Base-by-base conservation (phyloP, 2,329 filamentous ascomycete species). In the Beauveria sp. region DNA sequence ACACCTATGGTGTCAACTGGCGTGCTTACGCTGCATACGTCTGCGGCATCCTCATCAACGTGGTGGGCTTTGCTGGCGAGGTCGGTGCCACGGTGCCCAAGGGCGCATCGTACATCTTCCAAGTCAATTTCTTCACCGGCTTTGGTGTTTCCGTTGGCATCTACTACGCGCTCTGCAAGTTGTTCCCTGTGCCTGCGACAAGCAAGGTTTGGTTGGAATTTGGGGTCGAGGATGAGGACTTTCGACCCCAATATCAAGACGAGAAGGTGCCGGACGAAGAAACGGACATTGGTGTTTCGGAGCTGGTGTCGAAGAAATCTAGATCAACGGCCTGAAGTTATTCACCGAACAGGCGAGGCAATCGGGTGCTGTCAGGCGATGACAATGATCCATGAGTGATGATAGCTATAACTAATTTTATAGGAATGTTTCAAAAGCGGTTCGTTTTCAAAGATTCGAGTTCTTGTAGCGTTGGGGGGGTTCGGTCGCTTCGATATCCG, bases 101-200 rank as follows among this genome's bases (percentile, higher is more conserved):
- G 6, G 92, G 88, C 1, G 93, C 93, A 2, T 85, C 83, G 1
- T 96, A 96, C 70, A 85, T 97, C 63, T 97, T 96, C 79, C 90
- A 92, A 66, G 70, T 97, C 68, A 96, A 96, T 74, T 97, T 93
- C 78, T 96, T 97, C 72, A 83, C 83, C 49, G 93, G 93, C 0
- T 93, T 96, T 71, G 79, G 91, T 52, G 83, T 96, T 12, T 83
- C 90, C 0, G 78, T 78, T 0, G 70, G 65, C 0, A 75, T 87
- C 8, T 97, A 97, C 75, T 96, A 84, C 77, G 60, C 72, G 0
- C 78, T 96, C 1, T 92, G 88, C 72, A 83, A 77, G 62, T 40
- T 92, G 28, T 89, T 76, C 65, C 91, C 91, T 0, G 75, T 96
- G 0, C 88, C 89, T 0, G 91, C 88, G 1, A 87, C 83, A 5